Conservation (phyloP, 208 protist genomes). For the Trypanosoma grayi region DNA sequence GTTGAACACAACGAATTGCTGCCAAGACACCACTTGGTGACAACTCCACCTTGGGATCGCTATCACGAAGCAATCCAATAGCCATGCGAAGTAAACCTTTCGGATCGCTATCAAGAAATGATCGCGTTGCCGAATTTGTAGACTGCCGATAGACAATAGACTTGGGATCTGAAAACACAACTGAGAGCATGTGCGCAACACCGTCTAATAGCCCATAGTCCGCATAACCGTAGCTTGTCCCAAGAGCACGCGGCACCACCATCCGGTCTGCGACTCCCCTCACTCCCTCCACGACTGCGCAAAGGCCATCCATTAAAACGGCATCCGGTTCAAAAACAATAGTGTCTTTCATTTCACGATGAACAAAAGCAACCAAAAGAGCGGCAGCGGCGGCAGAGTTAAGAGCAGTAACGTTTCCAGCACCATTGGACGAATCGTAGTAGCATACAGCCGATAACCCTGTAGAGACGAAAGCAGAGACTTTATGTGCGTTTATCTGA, state of each 20-base stretch:
- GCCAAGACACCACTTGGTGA: conserved; percentile 81
- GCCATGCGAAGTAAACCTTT: conserved; percentile 46
- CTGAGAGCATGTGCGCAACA: conserved; percentile 81
- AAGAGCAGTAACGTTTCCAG: conserved; percentile 36
- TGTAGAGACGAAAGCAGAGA: conserved; percentile 58
- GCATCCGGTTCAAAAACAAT: conserved; percentile 67
- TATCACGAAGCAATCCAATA: conserved; percentile 73
- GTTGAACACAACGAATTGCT: conserved; percentile 67
- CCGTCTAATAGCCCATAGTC: conserved; percentile 89
- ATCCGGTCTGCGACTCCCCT: conserved; percentile 27
- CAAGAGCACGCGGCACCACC: conserved; percentile 56
- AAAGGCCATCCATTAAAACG: conserved; percentile 41
- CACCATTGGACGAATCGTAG: conserved; percentile 38
- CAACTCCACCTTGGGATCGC: conserved; percentile 63
- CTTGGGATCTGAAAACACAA: conserved; percentile 75
- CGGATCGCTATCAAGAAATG: conserved; percentile 56
- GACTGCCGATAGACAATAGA: conserved; percentile 61
- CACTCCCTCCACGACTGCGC: conserved; percentile 43
- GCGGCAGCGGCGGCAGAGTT: conserved; percentile 71
- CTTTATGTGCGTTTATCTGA: conserved; percentile 65
- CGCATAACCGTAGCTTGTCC: conserved; percentile 86
- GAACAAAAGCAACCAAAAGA: conserved; percentile 73
- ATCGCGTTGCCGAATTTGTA: neutral
- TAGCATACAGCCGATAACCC: conserved; percentile 64
- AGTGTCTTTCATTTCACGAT: conserved; percentile 81